Evolutionary conservation across 148 eudicot species (phyloP).

Genomic region (Pharnaceum exiguum): DNA sequence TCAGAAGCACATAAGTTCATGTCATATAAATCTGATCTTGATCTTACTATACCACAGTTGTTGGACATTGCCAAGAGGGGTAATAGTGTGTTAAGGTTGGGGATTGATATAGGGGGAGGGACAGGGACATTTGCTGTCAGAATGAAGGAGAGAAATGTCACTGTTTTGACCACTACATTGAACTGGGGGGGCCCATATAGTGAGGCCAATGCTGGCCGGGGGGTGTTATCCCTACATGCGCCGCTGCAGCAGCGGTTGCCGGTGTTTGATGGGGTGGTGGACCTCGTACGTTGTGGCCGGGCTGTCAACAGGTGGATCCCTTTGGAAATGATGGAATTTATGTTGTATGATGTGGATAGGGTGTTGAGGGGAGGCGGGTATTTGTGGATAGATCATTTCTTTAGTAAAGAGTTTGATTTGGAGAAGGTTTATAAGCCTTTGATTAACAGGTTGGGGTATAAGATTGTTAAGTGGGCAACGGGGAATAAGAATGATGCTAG

Average conservation of each 20-base stretch:
- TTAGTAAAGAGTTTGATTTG: conserved; percentile 64
- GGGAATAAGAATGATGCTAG: conserved; percentile 58
- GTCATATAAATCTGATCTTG: conserved; percentile 49
- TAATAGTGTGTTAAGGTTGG: conserved; percentile 40
- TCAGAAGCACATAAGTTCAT: conserved; percentile 33
- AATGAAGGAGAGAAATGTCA: conserved; percentile 62
- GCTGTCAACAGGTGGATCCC: conserved; percentile 92
- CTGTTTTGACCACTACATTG: conserved; percentile 69
- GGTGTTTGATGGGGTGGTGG: conserved; percentile 75
- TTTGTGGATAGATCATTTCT: conserved; percentile 77
- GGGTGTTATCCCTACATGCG: conserved; percentile 67
- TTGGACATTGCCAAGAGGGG: conserved; percentile 30
- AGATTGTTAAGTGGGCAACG: conserved; percentile 88
- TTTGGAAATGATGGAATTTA: conserved; percentile 51
- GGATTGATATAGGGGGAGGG: conserved; percentile 73
- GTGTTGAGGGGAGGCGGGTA: conserved; percentile 79
- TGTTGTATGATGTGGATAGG: conserved; percentile 79
- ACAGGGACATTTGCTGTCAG: conserved; percentile 65
- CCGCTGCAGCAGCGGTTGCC: conserved; percentile 87
- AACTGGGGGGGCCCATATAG: conserved; percentile 67
- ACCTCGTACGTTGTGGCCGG: conserved; percentile 67
- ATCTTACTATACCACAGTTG: conserved; percentile 64
- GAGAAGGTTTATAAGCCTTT: conserved; percentile 68
- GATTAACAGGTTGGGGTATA: conserved; percentile 69
- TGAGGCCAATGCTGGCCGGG: conserved; percentile 67